These are phyloP conservation scores for Penicillium sp. DNA, from an alignment of 2,329 filamentous ascomycete genomes.

Conservation along the genomic window DNA sequence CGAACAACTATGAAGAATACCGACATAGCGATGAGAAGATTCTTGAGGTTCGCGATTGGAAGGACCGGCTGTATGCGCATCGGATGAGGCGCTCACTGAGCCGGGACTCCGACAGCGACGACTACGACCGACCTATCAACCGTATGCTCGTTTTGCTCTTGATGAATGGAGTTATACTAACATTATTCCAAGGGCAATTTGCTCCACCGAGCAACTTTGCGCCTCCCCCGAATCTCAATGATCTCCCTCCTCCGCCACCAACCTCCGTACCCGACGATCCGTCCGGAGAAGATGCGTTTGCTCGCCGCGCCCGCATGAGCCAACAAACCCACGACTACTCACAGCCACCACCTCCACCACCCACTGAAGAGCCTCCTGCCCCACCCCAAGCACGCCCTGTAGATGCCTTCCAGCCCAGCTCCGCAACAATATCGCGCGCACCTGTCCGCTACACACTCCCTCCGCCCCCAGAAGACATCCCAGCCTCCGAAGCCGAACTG, in stretches of 20 bases:
- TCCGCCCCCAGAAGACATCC: conserved; percentile 49
- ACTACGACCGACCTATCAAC: conserved; percentile 45
- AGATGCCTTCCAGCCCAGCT: conserved; percentile 36
- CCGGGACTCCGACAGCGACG: conserved; percentile 48
- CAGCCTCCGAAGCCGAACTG: conserved; percentile 50
- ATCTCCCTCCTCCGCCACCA: conserved; percentile 33
- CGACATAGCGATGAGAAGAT: conserved; percentile 77
- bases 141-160: conserved; percentile 34
- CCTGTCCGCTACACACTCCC: conserved; percentile 67
- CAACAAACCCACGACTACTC: conserved; percentile 32
- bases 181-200: conserved; percentile 41
- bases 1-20: conserved; percentile 81
- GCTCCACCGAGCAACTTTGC: conserved; percentile 51
- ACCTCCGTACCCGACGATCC: conserved; percentile 52
- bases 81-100: conserved; percentile 47
- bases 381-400: conserved; percentile 36
- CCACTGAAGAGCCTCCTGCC: conserved; percentile 23
- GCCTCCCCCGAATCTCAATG: conserved; percentile 46
- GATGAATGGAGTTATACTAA: neutral
- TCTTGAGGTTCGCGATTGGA: conserved; percentile 77
- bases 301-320: conserved; percentile 57
- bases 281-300: conserved; percentile 66
- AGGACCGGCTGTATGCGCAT: conserved; percentile 70
- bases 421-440: conserved; percentile 67
- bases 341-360: conserved; percentile 20